Base-by-base conservation (phyloP, 2,329 filamentous ascomycete genomes). In the Colletotrichum sp. region DNA sequence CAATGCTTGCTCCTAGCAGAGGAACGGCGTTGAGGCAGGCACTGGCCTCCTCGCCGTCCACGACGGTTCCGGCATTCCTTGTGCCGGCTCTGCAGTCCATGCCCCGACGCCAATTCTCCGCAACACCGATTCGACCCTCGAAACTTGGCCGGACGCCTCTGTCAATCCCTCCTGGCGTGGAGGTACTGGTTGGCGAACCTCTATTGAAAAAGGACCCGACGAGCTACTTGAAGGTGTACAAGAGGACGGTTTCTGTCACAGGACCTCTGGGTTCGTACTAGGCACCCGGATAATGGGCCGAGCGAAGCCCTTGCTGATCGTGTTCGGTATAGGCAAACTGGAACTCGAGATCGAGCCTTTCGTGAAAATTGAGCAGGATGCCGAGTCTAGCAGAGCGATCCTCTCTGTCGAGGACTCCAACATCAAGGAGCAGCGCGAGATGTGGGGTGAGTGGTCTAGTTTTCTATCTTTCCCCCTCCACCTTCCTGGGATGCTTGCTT, bases 61-160 rank as follows among this genome's bases (percentile, higher is more conserved):
- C 88, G 74, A 89, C 89, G n/a, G 87, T 96, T 63, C 94, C 94
- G 34, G 85, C 90, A 30, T 96, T 96, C 83, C 92, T 96, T 65
- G 87, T 95, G 16, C 94, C 94, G 15, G 92, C 93, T 64, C 93
- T 95, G 85, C 92, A 91, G 81, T 78, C 78, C 86, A 12, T 75
- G 72, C 81, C 84, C 48, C 83, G 84, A 78, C 88, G 90, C 82
- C 86, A 86, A 77, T 98, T 98, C 88, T 96, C 94, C 72, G 93
- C 92, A 57, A 94, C 95, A 59, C 83, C 92, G 69, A 85, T 86
- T 82, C 89, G 90, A 79, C 86, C 89, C 74, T 98, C 96, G 60
- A 97, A 98, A 89, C 94, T 99, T 77, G 97, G 97, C 80, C 91
- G 92, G 80, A 94, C 94, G 76, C 91, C 94, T 28, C 91, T 98